A percentile compares a stretch with the other conserved stretches of the same genome.
Conservation (phyloP, 768 basidiomycete species). For the Lentinula aciculospora region DNA sequence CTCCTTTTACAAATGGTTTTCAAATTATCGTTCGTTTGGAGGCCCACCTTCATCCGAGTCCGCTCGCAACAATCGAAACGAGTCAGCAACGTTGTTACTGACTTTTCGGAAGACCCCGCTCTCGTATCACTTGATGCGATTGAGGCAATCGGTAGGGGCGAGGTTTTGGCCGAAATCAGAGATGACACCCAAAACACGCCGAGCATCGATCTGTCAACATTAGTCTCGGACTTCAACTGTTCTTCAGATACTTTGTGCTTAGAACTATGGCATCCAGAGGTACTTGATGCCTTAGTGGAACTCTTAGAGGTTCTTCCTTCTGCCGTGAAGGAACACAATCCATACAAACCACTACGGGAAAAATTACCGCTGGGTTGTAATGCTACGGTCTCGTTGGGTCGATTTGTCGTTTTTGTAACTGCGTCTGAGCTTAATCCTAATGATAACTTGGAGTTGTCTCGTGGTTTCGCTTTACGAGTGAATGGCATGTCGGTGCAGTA, state of each 20-base stretch:
- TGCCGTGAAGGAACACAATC: neutral
- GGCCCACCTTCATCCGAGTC: conserved; percentile 52
- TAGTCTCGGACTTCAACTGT: conserved; percentile 39
- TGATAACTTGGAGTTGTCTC: conserved; percentile 57
- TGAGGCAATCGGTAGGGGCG: conserved; percentile 38
- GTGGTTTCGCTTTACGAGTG: conserved; percentile 57
- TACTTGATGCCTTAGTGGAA: conserved; percentile 47
- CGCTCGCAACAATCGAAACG: conserved; percentile 25
- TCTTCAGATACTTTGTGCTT: conserved; percentile 54
- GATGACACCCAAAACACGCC: conserved; percentile 38
- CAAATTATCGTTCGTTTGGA: conserved; percentile 33
- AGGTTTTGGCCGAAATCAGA: conserved; percentile 43
- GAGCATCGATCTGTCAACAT: conserved; percentile 35
- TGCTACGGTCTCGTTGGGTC: conserved; percentile 51
- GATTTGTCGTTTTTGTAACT: conserved; percentile 63
- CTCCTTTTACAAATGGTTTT: conserved; percentile 41
- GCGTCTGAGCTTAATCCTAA: conserved; percentile 77
- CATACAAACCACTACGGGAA: conserved; percentile 25
- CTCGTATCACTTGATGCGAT: conserved; percentile 55
- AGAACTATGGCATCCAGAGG: conserved; percentile 63
- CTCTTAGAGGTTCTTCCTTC: conserved; percentile 32
- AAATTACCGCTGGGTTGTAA: conserved; percentile 51
- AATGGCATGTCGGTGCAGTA: conserved; percentile 51
- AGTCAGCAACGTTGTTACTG: conserved; percentile 20
- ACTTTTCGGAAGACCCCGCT: conserved; percentile 40